Conservation (phyloP, 1,284 basidiomycete genomes). For the Puccinia hordei region DNA sequence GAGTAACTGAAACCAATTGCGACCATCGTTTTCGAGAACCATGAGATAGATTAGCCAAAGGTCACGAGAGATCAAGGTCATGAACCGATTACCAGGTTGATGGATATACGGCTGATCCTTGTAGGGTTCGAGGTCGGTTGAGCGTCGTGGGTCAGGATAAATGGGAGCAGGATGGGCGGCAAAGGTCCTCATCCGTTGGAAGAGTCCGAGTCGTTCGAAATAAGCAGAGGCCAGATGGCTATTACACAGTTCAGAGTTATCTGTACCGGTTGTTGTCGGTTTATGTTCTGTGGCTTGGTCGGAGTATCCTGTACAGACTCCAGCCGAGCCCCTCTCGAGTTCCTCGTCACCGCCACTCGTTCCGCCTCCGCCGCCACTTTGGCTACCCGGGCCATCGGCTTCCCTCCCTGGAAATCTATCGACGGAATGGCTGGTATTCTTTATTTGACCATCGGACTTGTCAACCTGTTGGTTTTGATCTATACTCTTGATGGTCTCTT, state of each 20-base stretch:
- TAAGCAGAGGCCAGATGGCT: conserved; percentile 54
- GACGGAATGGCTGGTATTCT: background rate
- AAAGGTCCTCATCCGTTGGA: conserved; percentile 54
- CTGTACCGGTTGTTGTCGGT: background rate
- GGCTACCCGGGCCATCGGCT: background rate
- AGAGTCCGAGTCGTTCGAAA: conserved; percentile 53
- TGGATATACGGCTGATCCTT: background rate
- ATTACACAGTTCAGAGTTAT: conserved; percentile 5
- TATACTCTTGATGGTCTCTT: background rate
- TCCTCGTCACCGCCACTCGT: background rate
- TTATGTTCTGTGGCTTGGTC: background rate
- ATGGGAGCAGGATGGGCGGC: conserved; percentile 39
- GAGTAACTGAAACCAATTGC: conserved; percentile 32
- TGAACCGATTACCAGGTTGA: background rate
- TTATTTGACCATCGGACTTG: background rate
- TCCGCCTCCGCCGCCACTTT: background rate
- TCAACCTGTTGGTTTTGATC: too few species aligned
- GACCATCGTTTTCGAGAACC: conserved; percentile 42
- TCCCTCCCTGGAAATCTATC: background rate
- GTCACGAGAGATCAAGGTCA: conserved; percentile 13
- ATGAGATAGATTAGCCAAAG: conserved; percentile 39
- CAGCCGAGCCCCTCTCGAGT: background rate
- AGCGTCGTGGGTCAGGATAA: background rate
- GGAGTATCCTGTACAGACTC: background rate
- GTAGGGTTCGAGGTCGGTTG: conserved; percentile 22